A percentile compares a stretch with the other conserved stretches of the same genome.
phyloP scores from a whole-genome alignment of 768 basidiomycete species.

The Pisolithus sp. region DNA sequence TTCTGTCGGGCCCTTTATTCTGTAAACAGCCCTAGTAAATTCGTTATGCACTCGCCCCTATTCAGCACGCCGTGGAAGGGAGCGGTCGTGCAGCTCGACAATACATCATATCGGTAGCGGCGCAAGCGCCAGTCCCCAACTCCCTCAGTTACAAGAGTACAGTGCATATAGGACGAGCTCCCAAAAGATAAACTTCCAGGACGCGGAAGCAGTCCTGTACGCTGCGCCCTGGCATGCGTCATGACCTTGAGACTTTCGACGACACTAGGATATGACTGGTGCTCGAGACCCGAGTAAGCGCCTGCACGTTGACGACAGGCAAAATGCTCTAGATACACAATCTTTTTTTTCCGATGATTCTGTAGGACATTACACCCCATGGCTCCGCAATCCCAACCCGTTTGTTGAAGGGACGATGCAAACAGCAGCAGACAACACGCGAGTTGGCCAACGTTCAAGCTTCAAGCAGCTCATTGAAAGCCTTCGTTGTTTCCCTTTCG shows the following conservation, averaged over 20 bases:
- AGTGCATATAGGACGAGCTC: too few species aligned
- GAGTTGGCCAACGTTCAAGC: constrained; percentile 7
- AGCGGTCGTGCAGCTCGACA: constrained; percentile 18
- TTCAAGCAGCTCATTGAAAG: too few species aligned
- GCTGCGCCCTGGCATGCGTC: too few species aligned
- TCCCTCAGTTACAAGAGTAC: too few species aligned
- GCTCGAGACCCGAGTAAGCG: too few species aligned
- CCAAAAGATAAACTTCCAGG: too few species aligned
- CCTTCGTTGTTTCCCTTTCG: not conserved
- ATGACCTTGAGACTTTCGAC: too few species aligned
- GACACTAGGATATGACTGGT: too few species aligned
- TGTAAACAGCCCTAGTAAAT: not conserved
- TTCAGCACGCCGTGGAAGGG: constrained; percentile 18
- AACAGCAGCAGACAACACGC: constrained; percentile 30
- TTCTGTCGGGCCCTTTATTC: constrained; percentile 22
- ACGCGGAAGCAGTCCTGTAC: too few species aligned
- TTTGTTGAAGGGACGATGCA: constrained; percentile 28
- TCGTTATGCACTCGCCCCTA: constrained; percentile 12
- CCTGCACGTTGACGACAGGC: too few species aligned
- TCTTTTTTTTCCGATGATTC: not conserved
- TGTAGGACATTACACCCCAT: not conserved
- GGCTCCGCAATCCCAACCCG: constrained; percentile 4
- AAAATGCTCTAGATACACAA: not conserved
- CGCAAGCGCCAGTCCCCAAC: too few species aligned
- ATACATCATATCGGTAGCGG: constrained; percentile 18